Conservation (phyloP, 1,284 basidiomycete species). For the Exobasidium cylindrosporum region DNA sequence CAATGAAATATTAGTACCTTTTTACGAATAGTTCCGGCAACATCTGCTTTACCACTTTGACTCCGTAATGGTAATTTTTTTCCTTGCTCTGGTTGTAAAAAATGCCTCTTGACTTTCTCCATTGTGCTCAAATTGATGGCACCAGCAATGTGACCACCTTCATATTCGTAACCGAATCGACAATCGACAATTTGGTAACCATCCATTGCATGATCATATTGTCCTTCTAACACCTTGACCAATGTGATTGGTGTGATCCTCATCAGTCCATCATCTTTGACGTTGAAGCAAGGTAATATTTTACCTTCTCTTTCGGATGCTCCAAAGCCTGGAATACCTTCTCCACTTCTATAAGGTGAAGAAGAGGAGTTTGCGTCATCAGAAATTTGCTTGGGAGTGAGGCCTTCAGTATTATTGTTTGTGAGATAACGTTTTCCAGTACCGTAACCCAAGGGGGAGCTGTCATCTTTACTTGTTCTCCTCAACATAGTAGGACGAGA, state of each 20-base stretch:
- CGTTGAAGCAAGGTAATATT: constrained; percentile 86
- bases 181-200: constrained; percentile 75
- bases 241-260: constrained; percentile 73
- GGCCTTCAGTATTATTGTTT: constrained; percentile 11
- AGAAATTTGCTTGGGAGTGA: background rate
- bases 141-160: constrained; percentile 85
- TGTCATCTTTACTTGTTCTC: constrained; percentile 41
- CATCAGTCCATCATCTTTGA: constrained; percentile 92
- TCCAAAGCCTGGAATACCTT: constrained; percentile 44
- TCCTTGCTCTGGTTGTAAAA: constrained; percentile 61
- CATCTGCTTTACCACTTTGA: constrained; percentile 67
- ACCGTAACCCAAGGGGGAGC: constrained; percentile 44
- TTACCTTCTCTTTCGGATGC: constrained; percentile 67
- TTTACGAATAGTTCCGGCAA: constrained; percentile 62
- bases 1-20: constrained; percentile 93
- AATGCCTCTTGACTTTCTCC: constrained; percentile 72
- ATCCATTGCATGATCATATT: constrained; percentile 40
- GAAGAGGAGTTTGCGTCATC: background rate
- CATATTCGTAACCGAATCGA: constrained; percentile 94
- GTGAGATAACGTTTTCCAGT: constrained; percentile 16
- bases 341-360: constrained; percentile 1
- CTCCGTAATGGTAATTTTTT: constrained; percentile 55
- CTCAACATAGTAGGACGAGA: constrained; percentile 26
- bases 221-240: constrained; percentile 40
- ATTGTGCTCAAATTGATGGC: constrained; percentile 90